Evolutionary conservation across 2,329 filamentous ascomycete genomes (phyloP).

Genomic region (Aphanoascus verrucosus): DNA sequence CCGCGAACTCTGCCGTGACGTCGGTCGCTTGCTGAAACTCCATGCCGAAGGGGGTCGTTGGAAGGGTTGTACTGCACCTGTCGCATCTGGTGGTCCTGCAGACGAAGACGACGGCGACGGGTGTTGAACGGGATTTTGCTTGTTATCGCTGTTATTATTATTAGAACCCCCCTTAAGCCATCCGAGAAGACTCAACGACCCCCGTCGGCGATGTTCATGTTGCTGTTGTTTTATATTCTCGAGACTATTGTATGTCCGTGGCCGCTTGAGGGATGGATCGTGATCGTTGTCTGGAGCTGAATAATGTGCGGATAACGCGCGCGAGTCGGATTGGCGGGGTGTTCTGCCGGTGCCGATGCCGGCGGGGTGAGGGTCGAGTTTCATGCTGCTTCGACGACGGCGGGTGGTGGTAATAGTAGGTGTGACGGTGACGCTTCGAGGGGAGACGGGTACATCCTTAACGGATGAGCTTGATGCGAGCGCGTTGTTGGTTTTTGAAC

Average conservation of each 20-base stretch:
- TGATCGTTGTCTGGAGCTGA: background rate
- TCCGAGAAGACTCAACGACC: slow-evolving; percentile 30
- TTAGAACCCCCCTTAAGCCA: slow-evolving; percentile 30
- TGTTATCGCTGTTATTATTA: too few relatives aligned
- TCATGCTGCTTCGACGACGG: slow-evolving; percentile 4
- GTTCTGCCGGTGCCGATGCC: too few relatives aligned
- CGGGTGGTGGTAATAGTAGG: background rate
- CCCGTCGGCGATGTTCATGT: slow-evolving; percentile 23
- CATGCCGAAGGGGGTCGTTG: background rate
- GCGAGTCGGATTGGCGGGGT: background rate
- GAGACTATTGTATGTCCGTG: slow-evolving; percentile 14
- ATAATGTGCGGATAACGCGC: background rate
- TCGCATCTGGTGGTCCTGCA: background rate
- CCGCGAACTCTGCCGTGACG: background rate
- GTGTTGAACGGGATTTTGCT: too few relatives aligned
- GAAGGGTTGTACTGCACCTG: background rate
- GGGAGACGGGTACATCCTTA: background rate
- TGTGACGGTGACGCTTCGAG: background rate
- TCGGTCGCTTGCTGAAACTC: background rate
- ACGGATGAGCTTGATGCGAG: background rate
- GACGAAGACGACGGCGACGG: too few relatives aligned
- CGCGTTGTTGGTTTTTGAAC: background rate
- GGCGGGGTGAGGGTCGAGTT: background rate
- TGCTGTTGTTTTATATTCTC: slow-evolving; percentile 22
- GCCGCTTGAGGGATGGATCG: background rate